Base-by-base conservation (phyloP, 148 eudicot genomes). In the Suaeda aralocaspica region DNA sequence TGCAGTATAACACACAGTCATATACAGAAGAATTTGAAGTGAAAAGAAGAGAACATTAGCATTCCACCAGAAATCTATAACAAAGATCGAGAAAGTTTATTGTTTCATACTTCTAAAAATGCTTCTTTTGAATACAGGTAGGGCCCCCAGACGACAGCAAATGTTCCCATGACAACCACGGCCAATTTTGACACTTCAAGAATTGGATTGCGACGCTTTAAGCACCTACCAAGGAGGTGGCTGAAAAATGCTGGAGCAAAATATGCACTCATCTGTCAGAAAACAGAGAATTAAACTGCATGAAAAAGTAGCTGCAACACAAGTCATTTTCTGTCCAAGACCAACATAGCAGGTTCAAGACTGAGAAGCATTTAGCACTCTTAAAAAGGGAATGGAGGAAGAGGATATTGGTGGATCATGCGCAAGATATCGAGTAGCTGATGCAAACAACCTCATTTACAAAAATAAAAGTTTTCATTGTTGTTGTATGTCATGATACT, bases 241-340 rank as follows among this genome's bases (percentile, higher is more conserved):
- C 86, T 80, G 79, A 94, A 91, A 81, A 91, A 91, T 33, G 98
- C 97, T 74, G 97, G 97, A 19, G 98, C 98, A 78, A 80, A 89
- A 82, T 94, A 94, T 71, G 92, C 88, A 82, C 97, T 89, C 98
- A 94, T 94, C 97, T 91, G 91, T 84, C 79, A 46, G 57, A 77
- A 57, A 71, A 66, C 24, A 71, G 64, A 21, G 14, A 15, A 19
- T 33, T 18, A 30, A 64, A 46, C 15, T 33, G 36, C 51, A n/a
- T 42, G 44, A 31, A 59, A 31, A 59, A 34, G n/a, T 19, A 49
- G 59, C 14, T 55, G 64, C 45, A 28, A 26, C 15, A 42, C 67
- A 22, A 60, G 15, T 48, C 50, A 59, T 14, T 9, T 9, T 22
- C 39, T n/a, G 34, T 19, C 67, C 48, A 33, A 26, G 26, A 36